These are phyloP conservation scores for Leccinum pachyderme DNA, from an alignment of 1,284 basidiomycete species.

Conservation along the genomic window DNA sequence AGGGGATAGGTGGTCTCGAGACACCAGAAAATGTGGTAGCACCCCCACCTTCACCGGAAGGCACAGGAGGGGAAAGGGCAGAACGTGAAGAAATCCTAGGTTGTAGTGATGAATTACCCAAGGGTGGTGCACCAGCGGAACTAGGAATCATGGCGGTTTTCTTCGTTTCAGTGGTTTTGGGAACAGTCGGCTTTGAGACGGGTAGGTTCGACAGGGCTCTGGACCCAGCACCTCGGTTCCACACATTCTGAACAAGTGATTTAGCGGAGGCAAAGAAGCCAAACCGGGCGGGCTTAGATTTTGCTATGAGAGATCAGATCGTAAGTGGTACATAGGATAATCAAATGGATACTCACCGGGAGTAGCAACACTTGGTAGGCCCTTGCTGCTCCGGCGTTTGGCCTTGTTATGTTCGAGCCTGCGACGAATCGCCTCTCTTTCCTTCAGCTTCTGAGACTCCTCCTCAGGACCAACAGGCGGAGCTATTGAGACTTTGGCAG, in stretches of 20 bases:
- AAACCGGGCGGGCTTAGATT: conserved; percentile 46
- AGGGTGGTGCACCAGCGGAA: conserved; percentile 17
- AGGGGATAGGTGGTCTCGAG: conserved; percentile 24
- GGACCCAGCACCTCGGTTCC: conserved; percentile 43
- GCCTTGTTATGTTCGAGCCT: conserved; percentile 63
- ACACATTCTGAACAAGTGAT: conserved; percentile 53
- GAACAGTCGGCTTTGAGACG: conserved; percentile 12
- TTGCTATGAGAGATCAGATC: conserved; percentile 28
- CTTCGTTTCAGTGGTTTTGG: conserved; percentile 17
- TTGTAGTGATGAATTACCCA: conserved; percentile 3
- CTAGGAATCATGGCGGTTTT: conserved; percentile 19
- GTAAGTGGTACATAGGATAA: conserved; percentile 7
- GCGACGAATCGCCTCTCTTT: conserved; percentile 57
- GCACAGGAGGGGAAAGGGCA: conserved; percentile 10
- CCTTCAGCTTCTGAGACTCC: conserved; percentile 42
- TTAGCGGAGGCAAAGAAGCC: conserved; percentile 61
- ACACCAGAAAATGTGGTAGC: conserved; percentile 12
- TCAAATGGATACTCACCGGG: conserved; percentile 34
- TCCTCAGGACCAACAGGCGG: conserved; percentile 24
- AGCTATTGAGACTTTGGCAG: neutral
- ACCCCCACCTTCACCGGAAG: conserved; percentile 12
- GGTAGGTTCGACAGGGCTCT: conserved; percentile 14
- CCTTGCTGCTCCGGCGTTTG: conserved; percentile 63
- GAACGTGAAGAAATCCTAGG: conserved; percentile 11
- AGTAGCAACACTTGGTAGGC: conserved; percentile 43